Percentiles rank a stretch among this genome's conserved stretches.
Evolutionary conservation across 23 red algal species (phyloP).

Genomic region (Gracilaria gracilis): DNA sequence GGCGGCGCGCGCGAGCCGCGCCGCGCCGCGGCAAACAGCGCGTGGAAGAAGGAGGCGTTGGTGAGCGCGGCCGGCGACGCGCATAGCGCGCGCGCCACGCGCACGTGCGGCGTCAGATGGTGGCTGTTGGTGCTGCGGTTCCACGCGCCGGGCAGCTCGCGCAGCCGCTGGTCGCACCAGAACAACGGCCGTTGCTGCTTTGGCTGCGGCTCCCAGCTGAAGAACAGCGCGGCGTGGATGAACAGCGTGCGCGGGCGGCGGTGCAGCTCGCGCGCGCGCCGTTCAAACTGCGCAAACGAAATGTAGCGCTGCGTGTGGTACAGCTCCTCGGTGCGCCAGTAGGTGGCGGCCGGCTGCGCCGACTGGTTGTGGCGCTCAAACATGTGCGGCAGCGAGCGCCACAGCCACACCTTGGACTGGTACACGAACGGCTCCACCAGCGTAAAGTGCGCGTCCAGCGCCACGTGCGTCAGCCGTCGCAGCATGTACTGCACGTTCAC

Average conservation of each 20-base stretch:
- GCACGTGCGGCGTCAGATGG: not conserved
- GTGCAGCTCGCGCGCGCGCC: not conserved
- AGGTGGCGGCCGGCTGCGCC: no score
- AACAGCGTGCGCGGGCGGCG: not conserved
- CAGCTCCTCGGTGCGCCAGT: not conserved
- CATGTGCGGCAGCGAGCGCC: slow-evolving; percentile 20
- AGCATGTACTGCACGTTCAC: slow-evolving; percentile 57
- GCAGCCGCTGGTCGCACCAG: not conserved
- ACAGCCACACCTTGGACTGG: slow-evolving; percentile 47
- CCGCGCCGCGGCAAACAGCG: not conserved
- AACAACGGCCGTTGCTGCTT: not conserved
- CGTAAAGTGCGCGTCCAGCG: slow-evolving; percentile 39
- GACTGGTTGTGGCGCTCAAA: not conserved
- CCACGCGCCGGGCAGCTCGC: not conserved
- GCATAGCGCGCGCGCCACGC: not conserved
- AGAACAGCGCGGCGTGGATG: slow-evolving; percentile 29
- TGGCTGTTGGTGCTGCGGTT: not conserved
- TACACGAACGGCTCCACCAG: slow-evolving; percentile 67
- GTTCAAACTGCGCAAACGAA: not conserved
- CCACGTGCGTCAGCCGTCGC: slow-evolving; percentile 47
- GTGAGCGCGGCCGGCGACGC: not conserved
- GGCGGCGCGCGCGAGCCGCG: not conserved
- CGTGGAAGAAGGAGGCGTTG: no score
- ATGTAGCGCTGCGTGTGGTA: slow-evolving; percentile 18
- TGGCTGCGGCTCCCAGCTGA: not conserved